A percentile compares a stretch with the other conserved stretches of the same genome.
These are phyloP conservation scores for Leccinum pachyderme DNA, from an alignment of 1,284 basidiomycete genomes.

Conservation along the genomic window DNA sequence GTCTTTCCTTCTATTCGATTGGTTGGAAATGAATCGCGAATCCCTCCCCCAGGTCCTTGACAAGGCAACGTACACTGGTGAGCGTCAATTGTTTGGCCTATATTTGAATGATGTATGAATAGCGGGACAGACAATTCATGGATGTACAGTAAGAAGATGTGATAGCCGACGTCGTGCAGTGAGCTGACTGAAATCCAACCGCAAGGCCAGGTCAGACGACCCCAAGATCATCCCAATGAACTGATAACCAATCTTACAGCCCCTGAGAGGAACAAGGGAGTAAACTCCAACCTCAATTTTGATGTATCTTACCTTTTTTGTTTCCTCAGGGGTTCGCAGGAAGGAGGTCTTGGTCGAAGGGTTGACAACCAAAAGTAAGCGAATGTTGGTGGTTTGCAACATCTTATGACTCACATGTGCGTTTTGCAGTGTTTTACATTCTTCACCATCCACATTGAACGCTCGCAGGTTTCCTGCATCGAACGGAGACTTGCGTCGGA, in stretches of 20 bases:
- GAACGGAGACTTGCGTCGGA: constrained; percentile 58
- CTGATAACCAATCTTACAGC: background rate
- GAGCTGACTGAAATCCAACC: constrained; percentile 4
- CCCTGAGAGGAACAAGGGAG: constrained; percentile 13
- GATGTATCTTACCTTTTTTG: constrained; percentile 13
- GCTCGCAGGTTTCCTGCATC: constrained; percentile 26
- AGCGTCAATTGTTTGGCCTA: constrained; percentile 4
- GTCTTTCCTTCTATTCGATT: background rate
- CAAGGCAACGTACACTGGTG: constrained; percentile 14
- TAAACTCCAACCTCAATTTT: background rate
- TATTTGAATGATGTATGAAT: background rate
- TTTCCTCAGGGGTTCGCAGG: constrained; percentile 12
- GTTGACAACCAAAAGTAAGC: constrained; percentile 13
- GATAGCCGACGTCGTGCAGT: background rate
- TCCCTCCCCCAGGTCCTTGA: constrained; percentile 19
- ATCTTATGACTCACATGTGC: constrained; percentile 22
- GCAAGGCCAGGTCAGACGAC: constrained; percentile 17
- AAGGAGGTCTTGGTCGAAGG: background rate
- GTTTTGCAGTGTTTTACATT: constrained; percentile 26
- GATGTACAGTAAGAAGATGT: constrained; percentile 14
- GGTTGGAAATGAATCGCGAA: constrained; percentile 27
- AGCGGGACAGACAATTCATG: constrained; percentile 10
- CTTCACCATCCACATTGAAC: constrained; percentile 12
- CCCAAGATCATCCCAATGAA: constrained; percentile 9
- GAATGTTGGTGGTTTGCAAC: background rate